Base-by-base conservation (phyloP, 129 eudicot species). In the Silybum marianum region DNA sequence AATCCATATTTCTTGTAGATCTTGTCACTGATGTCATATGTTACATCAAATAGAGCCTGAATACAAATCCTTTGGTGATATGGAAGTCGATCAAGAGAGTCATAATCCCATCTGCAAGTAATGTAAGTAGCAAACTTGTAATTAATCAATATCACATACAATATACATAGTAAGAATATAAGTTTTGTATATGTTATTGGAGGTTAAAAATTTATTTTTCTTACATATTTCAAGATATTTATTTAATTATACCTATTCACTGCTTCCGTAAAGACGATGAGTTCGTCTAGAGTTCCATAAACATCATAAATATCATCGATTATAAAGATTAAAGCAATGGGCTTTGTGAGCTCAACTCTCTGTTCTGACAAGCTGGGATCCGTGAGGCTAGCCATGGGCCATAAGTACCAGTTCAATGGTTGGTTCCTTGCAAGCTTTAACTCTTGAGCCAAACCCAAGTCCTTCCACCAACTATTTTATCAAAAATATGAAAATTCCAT, bases 281-380 rank as follows among this genome's bases (percentile, higher is more conserved):
- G 87, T 71, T 93, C 87, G 2, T 90, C 89, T 3, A 71, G 80
- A 6, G 87, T 86, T 36, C 93, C 95, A 78, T 87, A 89, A 23
- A 93, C 77, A 80, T 93, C 95, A 32, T 85, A 93, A 51, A 93
- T 88, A 62, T 90, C 95, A 76, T 93, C 97, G 2, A 93, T 84
- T 25, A 88, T 23, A 75, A 82, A 88, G 69, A 93, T 39, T 13
- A 93, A 81, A 23, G 93, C 82, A 40, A 90, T 86, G 28, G 89
- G 78, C 78, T 93, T 93, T 14, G 90, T 78, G 51, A 93, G 90
- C 71, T 90, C 90, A 13, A 83, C 32, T 63, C 95, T 86, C 42
- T 42, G 77, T 62, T 76, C 77, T 0, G 89, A 87, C 26, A 90
- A 67, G 67, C 81, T 76, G 2, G 86, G 88, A 75, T 87, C 88